Evolutionary conservation across 1,284 basidiomycete species (phyloP), one percentile per base, ranked within the genome.

Genomic region (Calocybe gambosa): DNA sequence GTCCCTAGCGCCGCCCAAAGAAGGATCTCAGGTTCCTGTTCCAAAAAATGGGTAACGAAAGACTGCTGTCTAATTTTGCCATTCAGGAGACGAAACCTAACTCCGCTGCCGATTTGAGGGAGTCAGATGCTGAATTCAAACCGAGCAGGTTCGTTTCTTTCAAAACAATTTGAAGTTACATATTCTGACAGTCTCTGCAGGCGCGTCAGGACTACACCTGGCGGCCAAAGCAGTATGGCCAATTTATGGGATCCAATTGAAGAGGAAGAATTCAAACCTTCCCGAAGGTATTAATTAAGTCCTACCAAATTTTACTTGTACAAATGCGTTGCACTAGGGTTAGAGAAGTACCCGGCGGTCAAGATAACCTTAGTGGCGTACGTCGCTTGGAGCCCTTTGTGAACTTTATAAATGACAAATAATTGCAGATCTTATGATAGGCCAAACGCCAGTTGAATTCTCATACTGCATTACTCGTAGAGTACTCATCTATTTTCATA

Each of bases 291-390:
- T 21, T 65, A 43, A 6, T 37, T 23, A 8, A 16, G n/a, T 6
- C n/a, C 15, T 34, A 15, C 15, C n/a, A 34, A 3, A 26, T 26
- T 5, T 10, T 26, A 26, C 25, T 26, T 26, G n/a, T n/a, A n/a
- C n/a, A n/a, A n/a, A n/a, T n/a, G n/a, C n/a, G 12, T 10, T 23
- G 38, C 46, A 28, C 23, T 38, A 82, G 79, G 47, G 80, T 82
- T 33, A 67, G 78, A 48, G 69, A 82, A 60, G 69, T 71, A 19
- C 82, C 82, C 15, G 82, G 82, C 54, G 82, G 82, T 18, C 59
- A 70, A 39, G 82, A 85, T 57, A 76, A 67, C 57, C 77, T 85
- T 40, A 71, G 67, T 50, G 67, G 66, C 1, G 80, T 83, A 60
- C 60, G 78, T 54, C n/a, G 9, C n/a, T 13, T 2, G 19, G 19